A percentile compares a stretch with the other conserved stretches of the same genome.
Conservation (phyloP, 768 basidiomycete genomes). For the Mycena rosella region DNA sequence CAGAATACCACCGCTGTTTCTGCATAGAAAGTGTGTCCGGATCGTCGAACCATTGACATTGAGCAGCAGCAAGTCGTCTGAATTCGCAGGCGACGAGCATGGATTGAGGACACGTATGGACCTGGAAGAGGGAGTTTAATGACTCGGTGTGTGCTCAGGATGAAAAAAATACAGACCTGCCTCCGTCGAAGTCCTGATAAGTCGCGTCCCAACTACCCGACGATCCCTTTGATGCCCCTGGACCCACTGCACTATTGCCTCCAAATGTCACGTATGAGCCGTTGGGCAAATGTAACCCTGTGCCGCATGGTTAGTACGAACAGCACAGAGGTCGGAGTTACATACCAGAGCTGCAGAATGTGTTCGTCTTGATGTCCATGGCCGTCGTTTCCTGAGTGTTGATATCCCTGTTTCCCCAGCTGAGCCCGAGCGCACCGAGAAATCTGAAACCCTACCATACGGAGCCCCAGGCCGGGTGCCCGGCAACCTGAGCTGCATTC, state of each 20-base stretch:
- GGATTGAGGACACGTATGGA: slow-evolving; percentile 88
- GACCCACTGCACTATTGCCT: slow-evolving; percentile 80
- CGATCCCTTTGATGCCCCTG: slow-evolving; percentile 69
- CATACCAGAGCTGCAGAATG: slow-evolving; percentile 70
- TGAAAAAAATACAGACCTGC: no score
- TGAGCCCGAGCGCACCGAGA: not conserved
- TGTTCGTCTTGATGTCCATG: slow-evolving; percentile 82
- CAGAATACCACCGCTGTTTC: slow-evolving; percentile 80
- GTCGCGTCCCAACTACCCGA: slow-evolving; percentile 68
- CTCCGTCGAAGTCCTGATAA: slow-evolving; percentile 89
- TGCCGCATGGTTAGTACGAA: not conserved
- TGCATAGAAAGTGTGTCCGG: slow-evolving; percentile 71
- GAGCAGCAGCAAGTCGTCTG: slow-evolving; percentile 59
- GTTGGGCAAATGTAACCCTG: slow-evolving; percentile 71
- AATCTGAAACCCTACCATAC: slow-evolving; percentile 62
- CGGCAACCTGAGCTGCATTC: slow-evolving; percentile 72
- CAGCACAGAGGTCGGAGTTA: not conserved
- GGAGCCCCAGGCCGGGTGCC: slow-evolving; percentile 82
- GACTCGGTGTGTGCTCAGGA: no score
- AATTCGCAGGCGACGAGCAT: slow-evolving; percentile 67
- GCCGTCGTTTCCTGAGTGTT: slow-evolving; percentile 66
- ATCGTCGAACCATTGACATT: slow-evolving; percentile 83
- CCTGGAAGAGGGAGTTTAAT: no score
- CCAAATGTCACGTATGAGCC: slow-evolving; percentile 71
- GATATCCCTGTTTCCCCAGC: slow-evolving; percentile 66